A percentile compares a stretch with the other conserved stretches of the same genome.
These are phyloP conservation scores for Penicillium sp. DNA, from an alignment of 2,329 filamentous ascomycete genomes.

Conservation along the genomic window DNA sequence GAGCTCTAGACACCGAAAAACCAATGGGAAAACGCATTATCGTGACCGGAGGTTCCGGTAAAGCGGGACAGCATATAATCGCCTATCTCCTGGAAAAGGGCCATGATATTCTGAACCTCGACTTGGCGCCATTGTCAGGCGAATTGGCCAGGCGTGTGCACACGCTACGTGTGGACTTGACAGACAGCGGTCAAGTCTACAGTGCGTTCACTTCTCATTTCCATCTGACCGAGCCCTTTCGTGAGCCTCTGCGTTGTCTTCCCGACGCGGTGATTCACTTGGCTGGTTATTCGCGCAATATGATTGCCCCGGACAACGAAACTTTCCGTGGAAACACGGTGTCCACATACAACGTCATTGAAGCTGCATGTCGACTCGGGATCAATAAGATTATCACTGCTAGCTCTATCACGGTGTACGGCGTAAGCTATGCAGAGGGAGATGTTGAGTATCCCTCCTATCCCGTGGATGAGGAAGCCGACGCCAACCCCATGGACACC, in stretches of 20 bases:
- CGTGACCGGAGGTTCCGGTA: constrained; percentile 52
- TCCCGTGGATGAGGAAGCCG: constrained; percentile 54
- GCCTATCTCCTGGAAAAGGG: constrained; percentile 47
- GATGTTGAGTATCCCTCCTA: constrained; percentile 53
- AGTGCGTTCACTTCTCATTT: constrained; percentile 54
- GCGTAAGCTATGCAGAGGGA: constrained; percentile 57
- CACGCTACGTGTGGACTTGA: constrained; percentile 52
- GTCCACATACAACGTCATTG: constrained; percentile 57
- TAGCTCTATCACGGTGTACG: constrained; percentile 55
- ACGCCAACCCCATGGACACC: constrained; percentile 56
- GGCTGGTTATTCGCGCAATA: constrained; percentile 53
- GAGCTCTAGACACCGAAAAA: not conserved
- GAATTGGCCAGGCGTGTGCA: constrained; percentile 41
- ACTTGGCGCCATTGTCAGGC: constrained; percentile 41
- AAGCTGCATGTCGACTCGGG: constrained; percentile 56
- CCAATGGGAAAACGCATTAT: constrained; percentile 40
- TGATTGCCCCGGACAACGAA: constrained; percentile 57
- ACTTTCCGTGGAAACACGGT: constrained; percentile 52
- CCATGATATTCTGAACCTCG: constrained; percentile 52
- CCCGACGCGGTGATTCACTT: constrained; percentile 61
- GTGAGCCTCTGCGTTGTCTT: constrained; percentile 32
- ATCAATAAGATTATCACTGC: constrained; percentile 59
- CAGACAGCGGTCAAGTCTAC: constrained; percentile 51
- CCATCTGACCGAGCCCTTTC: constrained; percentile 40
- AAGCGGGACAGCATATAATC: constrained; percentile 52